Base-by-base conservation (phyloP, 306 rosid species). In the Corylus avellana region DNA sequence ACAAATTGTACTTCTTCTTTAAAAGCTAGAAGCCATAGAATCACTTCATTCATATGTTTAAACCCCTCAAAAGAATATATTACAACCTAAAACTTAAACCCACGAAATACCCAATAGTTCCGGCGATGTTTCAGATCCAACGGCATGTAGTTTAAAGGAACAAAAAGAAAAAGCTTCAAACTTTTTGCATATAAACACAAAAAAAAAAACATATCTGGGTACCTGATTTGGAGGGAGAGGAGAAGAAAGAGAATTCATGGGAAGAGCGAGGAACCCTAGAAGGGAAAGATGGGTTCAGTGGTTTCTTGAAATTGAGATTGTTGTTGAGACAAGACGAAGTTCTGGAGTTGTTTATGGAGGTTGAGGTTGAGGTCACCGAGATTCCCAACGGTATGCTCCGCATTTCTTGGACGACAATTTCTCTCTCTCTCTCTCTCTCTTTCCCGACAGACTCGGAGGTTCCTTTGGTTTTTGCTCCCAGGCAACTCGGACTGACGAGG, bases 331-430 rank as follows among this genome's bases (percentile, higher is more conserved):
- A 83, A 78, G 89, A 61, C 22, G 89, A 84, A 58, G 82, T 35
- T 59, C 73, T 88, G 22, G 86, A 69, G 59, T 81, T 59, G 92
- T 76, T 87, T 32, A 78, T 25, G 86, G 88, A 85, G 75, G 90
- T 54, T 77, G 91, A 77, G 72, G 89, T 68, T 78, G 91, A 77
- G 75, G 93, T 84, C 37, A 82, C 77, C 74, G 95, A 86, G 61
- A 87, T 84, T 79, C 96, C 96, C 74, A 95, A 79, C 62, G 97
- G 84, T 47, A 95, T 72, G 59, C 98, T 87, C 96, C 89, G 87
- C 98, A 93, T 95, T 77, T 89, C 87, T 83, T 49, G 85, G 86
- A 86, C 73, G 79, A 74, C 74, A 57, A 29, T 5, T 12, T 42
- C 48, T 29, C 63, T 51, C 74, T 42, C 46, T 39, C 22, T 32